A percentile compares a stretch with the other conserved stretches of the same genome.
These are phyloP conservation scores for Blastosporella zonata DNA, from an alignment of 1,284 basidiomycete species.

Conservation along the genomic window DNA sequence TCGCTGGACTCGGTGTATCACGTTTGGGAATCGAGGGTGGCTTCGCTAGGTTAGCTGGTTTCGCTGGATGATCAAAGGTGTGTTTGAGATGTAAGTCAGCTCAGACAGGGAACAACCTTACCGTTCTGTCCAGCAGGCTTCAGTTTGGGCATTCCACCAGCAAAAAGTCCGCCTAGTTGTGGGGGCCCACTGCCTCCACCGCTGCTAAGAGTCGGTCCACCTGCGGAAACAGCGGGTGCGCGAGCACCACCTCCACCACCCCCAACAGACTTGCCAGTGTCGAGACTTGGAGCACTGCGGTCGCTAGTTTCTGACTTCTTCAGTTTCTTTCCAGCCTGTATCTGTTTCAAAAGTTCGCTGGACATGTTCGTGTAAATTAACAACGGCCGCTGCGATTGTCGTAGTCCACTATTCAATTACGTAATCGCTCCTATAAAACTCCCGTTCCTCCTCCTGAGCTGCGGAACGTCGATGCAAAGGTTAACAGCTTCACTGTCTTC, in stretches of 20 bases:
- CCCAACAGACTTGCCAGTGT: constrained; percentile 45
- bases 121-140: constrained; percentile 71
- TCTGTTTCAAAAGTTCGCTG: constrained; percentile 68
- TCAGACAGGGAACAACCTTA: constrained; percentile 29
- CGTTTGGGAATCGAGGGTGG: constrained; percentile 67
- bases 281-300: constrained; percentile 70
- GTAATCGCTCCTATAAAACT: constrained; percentile 8
- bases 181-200: constrained; percentile 56
- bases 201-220: constrained; percentile 38
- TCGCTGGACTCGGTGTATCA: constrained; percentile 28
- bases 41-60: constrained; percentile 59
- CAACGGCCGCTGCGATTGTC: neutral
- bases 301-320: constrained; percentile 85
- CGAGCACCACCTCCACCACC: constrained; percentile 36
- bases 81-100: constrained; percentile 9
- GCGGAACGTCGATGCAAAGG: constrained; percentile 15
- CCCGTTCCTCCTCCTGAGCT: neutral
- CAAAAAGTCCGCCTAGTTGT: constrained; percentile 83
- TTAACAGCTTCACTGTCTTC: constrained; percentile 12
- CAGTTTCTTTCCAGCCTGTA: constrained; percentile 75
- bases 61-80: too few species aligned
- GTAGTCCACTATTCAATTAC: constrained; percentile 11
- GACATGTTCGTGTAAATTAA: constrained; percentile 49
- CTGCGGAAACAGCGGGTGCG: constrained; percentile 28
- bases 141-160: constrained; percentile 87